Evolutionary conservation across 352 stramenopile genomes (phyloP).

Genomic region (Phytophthora cryptogea): DNA sequence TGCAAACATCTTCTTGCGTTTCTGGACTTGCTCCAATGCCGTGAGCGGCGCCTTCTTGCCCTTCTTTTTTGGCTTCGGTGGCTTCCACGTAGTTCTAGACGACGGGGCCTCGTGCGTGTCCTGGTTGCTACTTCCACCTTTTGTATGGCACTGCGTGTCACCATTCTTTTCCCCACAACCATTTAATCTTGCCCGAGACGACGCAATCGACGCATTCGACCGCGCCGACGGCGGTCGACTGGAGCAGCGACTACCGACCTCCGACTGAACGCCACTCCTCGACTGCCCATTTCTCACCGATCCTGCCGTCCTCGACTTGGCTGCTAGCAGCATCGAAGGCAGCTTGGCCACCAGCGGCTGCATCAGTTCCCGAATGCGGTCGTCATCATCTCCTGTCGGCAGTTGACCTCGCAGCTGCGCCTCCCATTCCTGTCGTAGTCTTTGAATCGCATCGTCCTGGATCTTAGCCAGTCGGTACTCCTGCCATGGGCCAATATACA

Average conservation of each 20-base stretch:
- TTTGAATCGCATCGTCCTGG: slow-evolving; percentile 77
- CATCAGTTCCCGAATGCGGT: slow-evolving; percentile 76
- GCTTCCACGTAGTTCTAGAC: slow-evolving; percentile 13
- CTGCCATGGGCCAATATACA: slow-evolving; percentile 88
- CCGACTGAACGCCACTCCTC: slow-evolving; percentile 9
- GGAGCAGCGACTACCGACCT: slow-evolving; percentile 24
- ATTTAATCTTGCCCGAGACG: slow-evolving; percentile 13
- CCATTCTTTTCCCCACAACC: slow-evolving; percentile 3
- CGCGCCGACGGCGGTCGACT: slow-evolving; percentile 30
- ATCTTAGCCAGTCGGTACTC: slow-evolving; percentile 87
- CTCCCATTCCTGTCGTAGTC: slow-evolving; percentile 68
- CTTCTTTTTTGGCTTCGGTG: slow-evolving; percentile 42
- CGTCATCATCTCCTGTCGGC: slow-evolving; percentile 45
- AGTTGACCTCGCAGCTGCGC: slow-evolving; percentile 60
- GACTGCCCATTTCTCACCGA: slow-evolving; percentile 9
- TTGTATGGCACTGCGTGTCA: slow-evolving; percentile 3
- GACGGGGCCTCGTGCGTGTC: slow-evolving; percentile 37
- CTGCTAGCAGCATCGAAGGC: slow-evolving; percentile 62
- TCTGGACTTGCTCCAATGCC: slow-evolving; percentile 63
- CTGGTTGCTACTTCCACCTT: slow-evolving; percentile 43
- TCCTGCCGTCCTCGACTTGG: slow-evolving; percentile 34
- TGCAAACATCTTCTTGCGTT: slow-evolving; percentile 73
- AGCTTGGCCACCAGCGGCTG: slow-evolving; percentile 75
- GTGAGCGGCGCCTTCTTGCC: slow-evolving; percentile 33
- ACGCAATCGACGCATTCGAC: slow-evolving; percentile 27